These are phyloP conservation scores for Candida pseudoviswanathii DNA, from an alignment of 1,139 yeast species.

Conservation along the genomic window DNA sequence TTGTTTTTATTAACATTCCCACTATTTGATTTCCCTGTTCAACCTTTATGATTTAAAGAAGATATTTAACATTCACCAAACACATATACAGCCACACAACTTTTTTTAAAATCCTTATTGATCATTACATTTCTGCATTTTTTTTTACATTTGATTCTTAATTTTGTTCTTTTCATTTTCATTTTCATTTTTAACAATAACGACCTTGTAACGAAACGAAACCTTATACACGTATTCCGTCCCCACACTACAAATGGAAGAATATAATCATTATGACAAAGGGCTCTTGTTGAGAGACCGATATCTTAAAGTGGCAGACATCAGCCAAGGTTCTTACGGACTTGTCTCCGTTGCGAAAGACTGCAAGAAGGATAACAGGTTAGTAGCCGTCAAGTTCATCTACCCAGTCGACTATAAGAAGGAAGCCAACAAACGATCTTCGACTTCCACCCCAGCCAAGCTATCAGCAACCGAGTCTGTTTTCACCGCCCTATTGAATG, in stretches of 20 bases:
- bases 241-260: constrained; percentile 32
- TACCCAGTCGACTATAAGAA: constrained; percentile 47
- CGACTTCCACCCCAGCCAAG: constrained; percentile 43
- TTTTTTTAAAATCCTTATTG: neutral
- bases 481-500: constrained; percentile 48
- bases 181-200: neutral
- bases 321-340: constrained; percentile 94
- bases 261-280: constrained; percentile 55
- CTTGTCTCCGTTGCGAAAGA: constrained; percentile 87
- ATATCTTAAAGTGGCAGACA: constrained; percentile 71
- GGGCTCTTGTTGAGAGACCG: constrained; percentile 65
- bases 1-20: neutral
- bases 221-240: constrained; percentile 1
- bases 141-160: neutral
- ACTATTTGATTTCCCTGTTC: neutral
- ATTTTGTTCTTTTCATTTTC: neutral
- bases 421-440: constrained; percentile 21
- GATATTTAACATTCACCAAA: neutral
- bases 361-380: constrained; percentile 43
- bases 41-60: neutral
- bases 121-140: neutral
- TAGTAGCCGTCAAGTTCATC: constrained; percentile 87
- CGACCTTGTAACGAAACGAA: constrained; percentile 1
- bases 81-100: constrained; percentile 1
- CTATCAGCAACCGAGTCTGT: constrained; percentile 28